A percentile compares a stretch with the other conserved stretches of the same genome.
These are phyloP conservation scores for Schwanniomyces pseudopolymorphus DNA, from an alignment of 805 yeast species.

Conservation along the genomic window DNA sequence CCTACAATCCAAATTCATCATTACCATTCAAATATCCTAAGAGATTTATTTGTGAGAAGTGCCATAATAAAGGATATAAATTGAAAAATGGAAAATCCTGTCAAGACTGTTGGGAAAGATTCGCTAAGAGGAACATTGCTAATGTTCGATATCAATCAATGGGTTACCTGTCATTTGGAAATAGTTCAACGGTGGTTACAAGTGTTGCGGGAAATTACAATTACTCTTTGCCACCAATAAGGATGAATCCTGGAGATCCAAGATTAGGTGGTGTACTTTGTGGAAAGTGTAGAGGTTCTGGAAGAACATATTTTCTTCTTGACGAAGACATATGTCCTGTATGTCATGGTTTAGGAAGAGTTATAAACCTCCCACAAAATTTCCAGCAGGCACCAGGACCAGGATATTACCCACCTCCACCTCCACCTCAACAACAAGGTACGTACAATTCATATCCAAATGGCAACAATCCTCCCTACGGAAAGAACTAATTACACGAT, in stretches of 20 bases:
- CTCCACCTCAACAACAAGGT: not conserved
- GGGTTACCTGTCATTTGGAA: constrained; percentile 4
- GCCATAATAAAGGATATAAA: constrained; percentile 70
- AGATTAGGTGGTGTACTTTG: constrained; percentile 69
- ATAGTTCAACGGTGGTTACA: constrained; percentile 2
- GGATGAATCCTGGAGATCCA: constrained; percentile 78
- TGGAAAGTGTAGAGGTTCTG: constrained; percentile 70
- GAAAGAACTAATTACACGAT: not conserved
- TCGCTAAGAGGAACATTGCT: constrained; percentile 46
- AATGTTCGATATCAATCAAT: not conserved
- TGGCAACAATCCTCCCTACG: not conserved
- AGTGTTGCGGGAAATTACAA: constrained; percentile 1
- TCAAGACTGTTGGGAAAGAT: constrained; percentile 65
- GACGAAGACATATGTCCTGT: constrained; percentile 63
- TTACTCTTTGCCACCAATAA: constrained; percentile 28
- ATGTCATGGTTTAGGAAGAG: constrained; percentile 69
- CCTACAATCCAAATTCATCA: constrained; percentile 46
- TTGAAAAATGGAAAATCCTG: constrained; percentile 67
- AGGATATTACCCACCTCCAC: not conserved
- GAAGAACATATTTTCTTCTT: constrained; percentile 52
- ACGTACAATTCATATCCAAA: not conserved
- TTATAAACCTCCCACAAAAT: constrained; percentile 16
- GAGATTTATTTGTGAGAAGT: constrained; percentile 61
- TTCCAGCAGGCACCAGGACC: constrained; percentile 1
- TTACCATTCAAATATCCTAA: constrained; percentile 70